Base-by-base conservation (phyloP, 129 eudicot genomes). In the Scalesia atractyloides region DNA sequence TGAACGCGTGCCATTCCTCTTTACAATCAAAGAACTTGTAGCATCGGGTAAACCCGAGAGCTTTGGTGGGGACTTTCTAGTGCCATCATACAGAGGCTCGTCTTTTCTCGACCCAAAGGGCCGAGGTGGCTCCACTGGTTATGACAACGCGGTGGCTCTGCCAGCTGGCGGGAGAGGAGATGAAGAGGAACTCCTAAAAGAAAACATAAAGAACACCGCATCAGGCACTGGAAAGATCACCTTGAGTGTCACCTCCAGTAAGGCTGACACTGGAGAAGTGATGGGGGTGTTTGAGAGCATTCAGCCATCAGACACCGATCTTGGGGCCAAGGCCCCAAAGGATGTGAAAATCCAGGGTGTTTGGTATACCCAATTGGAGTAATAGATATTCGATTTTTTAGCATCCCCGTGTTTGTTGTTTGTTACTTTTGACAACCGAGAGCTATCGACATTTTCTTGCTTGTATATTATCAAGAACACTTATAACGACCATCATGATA, bases 141-240 rank as follows among this genome's bases (percentile, higher is more conserved):
- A 91, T 62, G 97, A 91, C 60, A 91, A 86, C n/a, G 97, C 97
- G 0, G 97, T 91, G 50, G 97, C 97, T 13, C 67, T 91, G 87
- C 97, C 97, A 12, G 97, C 97, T 12, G 97, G 97, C 59, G 97
- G 97, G 18, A 83, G 97, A 60, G 97, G 97, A 67, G 97, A 91
- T 12, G 97, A 91, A 61, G 97, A 91, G 84, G 97, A 91, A 79
- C 89, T 91, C 5, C 43, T 19, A 75, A 91, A 91, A 82, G 97
- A 91, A 85, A 91, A 91, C 62, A 69, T 68, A 64, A 91, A 91
- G 93, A 91, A 91, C 61, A 49, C 74, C 12, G 73, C 96, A 9
- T 66, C 97, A 26, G 83, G 83, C n/a, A 81, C 76, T 0, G 97
- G 97, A 48, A 88, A 85, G 69, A 91, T 91, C 13, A 91, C 96